Evolutionary conservation across 1,139 yeast species (phyloP).

Genomic region (Candida gigantensis): DNA sequence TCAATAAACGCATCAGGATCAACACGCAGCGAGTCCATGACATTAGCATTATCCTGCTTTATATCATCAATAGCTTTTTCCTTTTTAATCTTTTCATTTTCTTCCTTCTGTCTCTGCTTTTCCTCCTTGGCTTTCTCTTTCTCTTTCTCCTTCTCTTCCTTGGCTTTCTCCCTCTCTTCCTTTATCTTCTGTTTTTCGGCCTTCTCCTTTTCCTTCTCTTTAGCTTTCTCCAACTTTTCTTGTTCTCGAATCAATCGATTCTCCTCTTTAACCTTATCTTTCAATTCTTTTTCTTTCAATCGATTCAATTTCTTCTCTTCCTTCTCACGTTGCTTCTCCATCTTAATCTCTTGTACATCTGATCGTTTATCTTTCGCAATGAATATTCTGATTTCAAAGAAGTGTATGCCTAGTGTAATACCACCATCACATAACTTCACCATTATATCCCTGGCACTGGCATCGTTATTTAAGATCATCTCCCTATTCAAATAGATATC

Average conservation of each 20-base stretch:
- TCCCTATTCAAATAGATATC: slow-evolving; percentile 26
- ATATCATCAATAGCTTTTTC: background rate
- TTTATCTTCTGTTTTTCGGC: slow-evolving; percentile 16
- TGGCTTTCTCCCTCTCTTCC: slow-evolving; percentile 14
- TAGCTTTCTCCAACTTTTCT: slow-evolving; percentile 27
- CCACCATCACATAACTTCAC: slow-evolving; percentile 80
- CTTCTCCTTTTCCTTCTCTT: slow-evolving; percentile 16
- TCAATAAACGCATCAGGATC: no score
- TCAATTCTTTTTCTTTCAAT: slow-evolving; percentile 11
- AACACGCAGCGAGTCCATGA: background rate
- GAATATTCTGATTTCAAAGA: slow-evolving; percentile 72
- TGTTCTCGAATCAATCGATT: slow-evolving; percentile 18
- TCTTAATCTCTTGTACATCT: slow-evolving; percentile 35
- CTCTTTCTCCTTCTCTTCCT: slow-evolving; percentile 5
- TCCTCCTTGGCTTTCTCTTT: slow-evolving; percentile 6
- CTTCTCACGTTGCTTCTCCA: slow-evolving; percentile 31
- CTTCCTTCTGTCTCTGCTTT: slow-evolving; percentile 11
- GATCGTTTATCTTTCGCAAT: slow-evolving; percentile 74
- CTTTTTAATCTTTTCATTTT: slow-evolving; percentile 12
- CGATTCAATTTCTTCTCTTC: slow-evolving; percentile 17
- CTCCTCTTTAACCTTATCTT: slow-evolving; percentile 18
- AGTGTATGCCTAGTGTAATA: slow-evolving; percentile 79
- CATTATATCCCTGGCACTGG: slow-evolving; percentile 81
- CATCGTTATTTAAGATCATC: slow-evolving; percentile 47
- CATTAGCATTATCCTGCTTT: background rate